Conservation (phyloP, 371 early-diverging fungal genomes). For the Apophysomyces trapeziformis region DNA sequence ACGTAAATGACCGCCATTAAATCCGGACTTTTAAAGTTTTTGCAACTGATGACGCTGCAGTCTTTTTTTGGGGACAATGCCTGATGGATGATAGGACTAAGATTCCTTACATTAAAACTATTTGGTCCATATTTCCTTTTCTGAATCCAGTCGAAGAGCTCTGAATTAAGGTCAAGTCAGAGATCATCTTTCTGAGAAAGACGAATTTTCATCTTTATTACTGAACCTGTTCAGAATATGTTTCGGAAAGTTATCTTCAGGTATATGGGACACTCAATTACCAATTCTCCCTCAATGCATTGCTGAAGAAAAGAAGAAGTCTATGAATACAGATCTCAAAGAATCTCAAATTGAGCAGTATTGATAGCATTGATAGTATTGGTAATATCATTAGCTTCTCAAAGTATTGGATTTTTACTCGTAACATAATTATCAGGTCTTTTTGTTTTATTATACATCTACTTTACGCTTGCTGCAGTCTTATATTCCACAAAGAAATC, state of each 20-base stretch:
- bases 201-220: not conserved
- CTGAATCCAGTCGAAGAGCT: not conserved
- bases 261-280: not conserved
- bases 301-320: not conserved
- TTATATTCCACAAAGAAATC: not conserved
- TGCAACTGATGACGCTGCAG: too few species aligned
- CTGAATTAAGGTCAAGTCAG: not conserved
- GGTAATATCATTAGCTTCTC: not conserved
- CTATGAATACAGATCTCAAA: not conserved
- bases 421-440: not conserved
- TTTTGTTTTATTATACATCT: not conserved
- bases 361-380: not conserved
- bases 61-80: too few species aligned
- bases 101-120: too few species aligned
- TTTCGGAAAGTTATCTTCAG: not conserved
- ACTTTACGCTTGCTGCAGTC: not conserved
- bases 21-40: too few species aligned
- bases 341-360: too few species aligned
- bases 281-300: too few species aligned
- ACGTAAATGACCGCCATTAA: too few species aligned
- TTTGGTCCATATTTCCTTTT: not conserved
- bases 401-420: not conserved
- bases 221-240: not conserved
- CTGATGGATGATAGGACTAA: too few species aligned
- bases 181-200: conserved; percentile 2